phyloP scores from a whole-genome alignment of 805 yeast species.

The Scheffersomyces amazonensis region DNA sequence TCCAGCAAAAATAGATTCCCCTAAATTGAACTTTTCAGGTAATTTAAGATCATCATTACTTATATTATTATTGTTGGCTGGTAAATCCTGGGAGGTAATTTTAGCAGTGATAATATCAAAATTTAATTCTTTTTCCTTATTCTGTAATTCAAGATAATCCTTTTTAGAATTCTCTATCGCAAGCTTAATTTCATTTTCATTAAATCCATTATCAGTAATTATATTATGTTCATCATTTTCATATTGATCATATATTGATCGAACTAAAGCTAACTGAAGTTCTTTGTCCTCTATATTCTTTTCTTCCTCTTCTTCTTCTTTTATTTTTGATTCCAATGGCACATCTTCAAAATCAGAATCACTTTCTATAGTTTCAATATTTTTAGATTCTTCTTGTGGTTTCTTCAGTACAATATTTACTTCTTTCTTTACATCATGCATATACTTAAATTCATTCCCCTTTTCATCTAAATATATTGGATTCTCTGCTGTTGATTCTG shows the following conservation, averaged over 20 bases:
- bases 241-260: slow-evolving; percentile 34
- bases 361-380: slow-evolving; percentile 12
- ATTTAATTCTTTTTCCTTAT: slow-evolving; percentile 20
- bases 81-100: no score
- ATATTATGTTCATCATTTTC: slow-evolving; percentile 5
- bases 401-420: neutral
- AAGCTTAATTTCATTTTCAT: slow-evolving; percentile 36
- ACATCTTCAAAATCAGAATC: slow-evolving; percentile 59
- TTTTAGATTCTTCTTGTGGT: slow-evolving; percentile 1
- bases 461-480: slow-evolving; percentile 54
- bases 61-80: no score
- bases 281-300: no score
- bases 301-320: slow-evolving; percentile 21
- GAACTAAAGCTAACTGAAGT: slow-evolving; percentile 27
- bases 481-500: slow-evolving; percentile 37
- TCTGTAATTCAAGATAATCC: slow-evolving; percentile 32
- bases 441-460: slow-evolving; percentile 14
- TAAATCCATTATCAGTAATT: slow-evolving; percentile 12
- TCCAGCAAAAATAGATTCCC: slow-evolving; percentile 15
- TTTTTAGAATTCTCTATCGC: slow-evolving; percentile 49
- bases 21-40: slow-evolving; percentile 10
- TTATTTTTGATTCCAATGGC: slow-evolving; percentile 31
- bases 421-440: slow-evolving; percentile 1
- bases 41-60: neutral
- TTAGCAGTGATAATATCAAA: no score